Base-by-base conservation (phyloP, 208 protist species). In the Wallacemonas collosoma region DNA sequence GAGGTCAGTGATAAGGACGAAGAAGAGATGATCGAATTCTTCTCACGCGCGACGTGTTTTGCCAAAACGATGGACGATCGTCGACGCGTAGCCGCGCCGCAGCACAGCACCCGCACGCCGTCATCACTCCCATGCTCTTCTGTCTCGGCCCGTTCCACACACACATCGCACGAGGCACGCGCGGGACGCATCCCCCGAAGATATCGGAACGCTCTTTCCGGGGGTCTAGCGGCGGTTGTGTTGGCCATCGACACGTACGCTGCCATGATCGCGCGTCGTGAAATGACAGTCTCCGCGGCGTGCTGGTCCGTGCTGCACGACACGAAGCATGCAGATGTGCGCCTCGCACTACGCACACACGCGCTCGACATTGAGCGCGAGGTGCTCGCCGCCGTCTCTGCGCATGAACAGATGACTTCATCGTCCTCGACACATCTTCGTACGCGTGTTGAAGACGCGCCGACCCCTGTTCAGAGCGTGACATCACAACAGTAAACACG, bases 291-390 rank as follows among this genome's bases (percentile, higher is more conserved):
- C n/a, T 69, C 86, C 3, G 79, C 81, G 39, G 90, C 90, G 43
- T 95, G 90, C 75, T 87, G 78, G 82, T 81, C 86, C 2, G 71
- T 90, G 39, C 67, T 93, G 3, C 81, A 70, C 38, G 87, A 93
- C 70, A 85, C 80, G 38, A 83, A 80, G 56, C 57, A 51, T 43
- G 55, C 54, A 12, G 69, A 84, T 44, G 58, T 78, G 45, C 65
- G 82, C 26, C 44, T 57, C 44, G 67, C 66, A 26, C 57, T 87
- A 17, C 79, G 83, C 40, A 35, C 69, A 35, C 78, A 79, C 47
- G 74, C 89, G 5, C 40, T 84, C 11, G 80, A 75, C n/a, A 85
- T 90, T 38, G 86, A 95, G 70, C 76, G 76, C 11, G 87, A 95
- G 45, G 38, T 95, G 26, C 14, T 85, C n/a, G 87, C 86, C 12